Evolutionary conservation across 495 filamentous ascomycete genomes (phyloP).

Genomic region (Xylaria nigripes): DNA sequence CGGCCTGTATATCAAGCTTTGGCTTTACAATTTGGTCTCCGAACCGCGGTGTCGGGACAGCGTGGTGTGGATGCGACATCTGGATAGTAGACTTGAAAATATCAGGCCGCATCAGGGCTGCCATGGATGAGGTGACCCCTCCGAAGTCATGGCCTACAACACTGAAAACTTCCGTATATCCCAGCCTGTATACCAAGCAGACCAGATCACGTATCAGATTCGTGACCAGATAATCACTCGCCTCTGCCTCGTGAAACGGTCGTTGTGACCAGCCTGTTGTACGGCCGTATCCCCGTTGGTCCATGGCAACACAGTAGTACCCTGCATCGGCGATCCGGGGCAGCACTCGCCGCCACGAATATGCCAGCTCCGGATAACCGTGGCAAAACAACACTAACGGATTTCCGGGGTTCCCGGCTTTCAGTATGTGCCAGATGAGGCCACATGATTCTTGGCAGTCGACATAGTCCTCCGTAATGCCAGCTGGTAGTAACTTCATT

Average conservation of each 20-base stretch:
- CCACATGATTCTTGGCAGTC: constrained; percentile 37
- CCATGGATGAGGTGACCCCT: constrained; percentile 49
- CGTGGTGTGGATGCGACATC: constrained; percentile 39
- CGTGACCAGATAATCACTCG: constrained; percentile 49
- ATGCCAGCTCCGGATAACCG: constrained; percentile 61
- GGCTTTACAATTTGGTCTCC: not conserved
- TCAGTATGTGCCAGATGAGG: constrained; percentile 55
- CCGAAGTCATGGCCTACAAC: constrained; percentile 64
- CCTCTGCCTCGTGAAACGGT: constrained; percentile 43
- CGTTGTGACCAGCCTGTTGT: constrained; percentile 53
- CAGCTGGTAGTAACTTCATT: constrained; percentile 49
- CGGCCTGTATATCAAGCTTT: constrained; percentile 43
- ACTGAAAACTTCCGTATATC: constrained; percentile 49
- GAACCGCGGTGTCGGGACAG: constrained; percentile 15
- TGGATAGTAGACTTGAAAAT: constrained; percentile 48
- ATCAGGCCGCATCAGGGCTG: constrained; percentile 56
- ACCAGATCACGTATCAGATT: constrained; percentile 56
- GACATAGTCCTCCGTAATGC: constrained; percentile 44
- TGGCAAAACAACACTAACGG: constrained; percentile 57
- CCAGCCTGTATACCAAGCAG: constrained; percentile 51
- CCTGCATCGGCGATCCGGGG: constrained; percentile 46
- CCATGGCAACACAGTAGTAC: constrained; percentile 57
- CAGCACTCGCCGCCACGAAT: constrained; percentile 59
- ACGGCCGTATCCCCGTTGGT: constrained; percentile 62
- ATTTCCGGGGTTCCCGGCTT: constrained; percentile 40